Evolutionary conservation across 495 filamentous ascomycete genomes (phyloP).

Genomic region (Echria macrotheca): DNA sequence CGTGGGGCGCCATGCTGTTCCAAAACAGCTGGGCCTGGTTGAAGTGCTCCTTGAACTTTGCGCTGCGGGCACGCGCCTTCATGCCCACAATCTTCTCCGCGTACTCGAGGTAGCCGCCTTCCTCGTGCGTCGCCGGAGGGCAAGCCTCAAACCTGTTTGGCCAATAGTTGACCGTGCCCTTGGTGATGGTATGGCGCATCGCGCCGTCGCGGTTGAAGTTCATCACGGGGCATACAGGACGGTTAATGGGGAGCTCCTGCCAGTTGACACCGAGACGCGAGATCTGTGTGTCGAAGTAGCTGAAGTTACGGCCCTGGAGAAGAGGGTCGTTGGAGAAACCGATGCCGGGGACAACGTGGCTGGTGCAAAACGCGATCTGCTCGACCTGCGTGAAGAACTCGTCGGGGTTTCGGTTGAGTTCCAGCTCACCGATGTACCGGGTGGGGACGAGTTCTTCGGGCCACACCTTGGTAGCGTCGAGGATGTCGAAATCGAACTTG

Average conservation of each 20-base stretch:
- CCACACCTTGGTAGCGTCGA: slow-evolving; percentile 92
- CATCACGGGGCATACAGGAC: slow-evolving; percentile 68
- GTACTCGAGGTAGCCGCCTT: slow-evolving; percentile 67
- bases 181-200: slow-evolving; percentile 51
- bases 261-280: slow-evolving; percentile 78
- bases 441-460: slow-evolving; percentile 79
- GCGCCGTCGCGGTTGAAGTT: slow-evolving; percentile 74
- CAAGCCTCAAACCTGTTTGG: slow-evolving; percentile 68
- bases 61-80: slow-evolving; percentile 62
- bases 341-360: slow-evolving; percentile 80
- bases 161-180: slow-evolving; percentile 81
- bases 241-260: slow-evolving; percentile 82
- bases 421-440: slow-evolving; percentile 72
- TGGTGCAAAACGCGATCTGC: slow-evolving; percentile 80
- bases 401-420: slow-evolving; percentile 77
- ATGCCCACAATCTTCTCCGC: slow-evolving; percentile 61
- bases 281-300: slow-evolving; percentile 82
- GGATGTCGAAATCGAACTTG: slow-evolving; percentile 84
- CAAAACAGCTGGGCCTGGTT: slow-evolving; percentile 70
- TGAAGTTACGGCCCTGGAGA: slow-evolving; percentile 79
- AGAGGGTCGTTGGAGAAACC: slow-evolving; percentile 83
- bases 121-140: slow-evolving; percentile 52
- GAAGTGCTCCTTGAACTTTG: slow-evolving; percentile 79
- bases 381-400: slow-evolving; percentile 86
- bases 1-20: slow-evolving; percentile 67